Base-by-base conservation (phyloP, 202 grass and related monocot genomes). In the Panicum virgatum region DNA sequence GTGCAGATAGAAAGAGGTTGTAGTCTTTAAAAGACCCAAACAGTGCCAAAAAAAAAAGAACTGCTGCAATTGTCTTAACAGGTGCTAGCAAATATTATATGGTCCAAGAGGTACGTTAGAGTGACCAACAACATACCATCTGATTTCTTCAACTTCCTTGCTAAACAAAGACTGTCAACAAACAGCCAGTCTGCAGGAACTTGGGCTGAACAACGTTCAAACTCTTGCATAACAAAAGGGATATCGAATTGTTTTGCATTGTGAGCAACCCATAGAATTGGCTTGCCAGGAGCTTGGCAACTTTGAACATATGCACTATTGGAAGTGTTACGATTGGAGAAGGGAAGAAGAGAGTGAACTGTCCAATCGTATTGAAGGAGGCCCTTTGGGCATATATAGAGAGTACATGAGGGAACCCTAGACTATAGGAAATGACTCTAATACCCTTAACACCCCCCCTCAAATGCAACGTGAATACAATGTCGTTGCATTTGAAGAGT, bases 111-210 rank as follows among this genome's bases (percentile, higher is more conserved):
- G 46, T 72, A 70, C 5, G 11, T 66, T 23, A 80, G 34, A 66
- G 47, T 22, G 27, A 50, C 62, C 50, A 15, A 83, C 43, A 46
- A 45, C 75, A n/a, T 94, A 94, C 91, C 91, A 0, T 90, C 59
- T 65, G 42, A 48, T 60, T 82, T 80, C 64, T 44, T 52, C 69
- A 94, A 62, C 32, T 87, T 85, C 46, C 13, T 87, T 53, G 90
- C 85, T 76, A 97, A 73, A 60, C 6, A 10, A 69, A 80, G 46
- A 75, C 72, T 87, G 80, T 94, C 92, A 0, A 94, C n/a, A 87
- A 94, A 89, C 46, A 87, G 56, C 94, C 89, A 94, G 78, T 94
- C 88, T 76, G 84, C 23, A 13, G 92, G 92, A 69, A 97, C 59
- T 27, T 83, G 62, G 50, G 62, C 75, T 72, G 81, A 73, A 85